Evolutionary conservation across 345 rosid species (phyloP), one percentile per base, ranked within the genome.

Genomic region (Populus ilicifolia): DNA sequence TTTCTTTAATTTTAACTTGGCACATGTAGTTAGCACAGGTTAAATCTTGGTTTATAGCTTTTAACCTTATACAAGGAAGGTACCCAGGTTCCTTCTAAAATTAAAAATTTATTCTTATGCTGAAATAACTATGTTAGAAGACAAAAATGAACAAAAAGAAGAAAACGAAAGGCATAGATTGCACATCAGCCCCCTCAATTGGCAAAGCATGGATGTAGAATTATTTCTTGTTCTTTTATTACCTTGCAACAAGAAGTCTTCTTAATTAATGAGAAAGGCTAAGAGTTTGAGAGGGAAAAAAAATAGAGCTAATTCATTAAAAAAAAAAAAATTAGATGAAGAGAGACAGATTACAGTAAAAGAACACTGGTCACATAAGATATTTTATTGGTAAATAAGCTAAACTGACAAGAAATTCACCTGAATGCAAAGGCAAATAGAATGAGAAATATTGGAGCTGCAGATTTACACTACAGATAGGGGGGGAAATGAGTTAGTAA

Each of bases 391-490:
- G 52, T 63, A 29, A 29, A 30, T 33, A 79, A 72, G 52, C 23
- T 46, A 46, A 48, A 56, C 50, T 67, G 63, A n/a, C 36, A 59
- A 72, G 76, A 82, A 36, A 68, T 62, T 81, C 81, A 96, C 99
- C 97, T 96, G 95, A 96, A 96, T 72, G 98, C 98, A 90, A 96
- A 96, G 80, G 99, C 97, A 80, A 96, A 96, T 46, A 96, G 77
- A 71, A 96, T 92, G 80, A 96, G 99, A 86, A 94, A 96, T 87
- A 96, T 91, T 50, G 99, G 99, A 65, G 97, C 82, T 61, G 98
- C 99, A 74, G 99, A 96, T 91, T 96, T 96, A 88, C 99, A 96
- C 98, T 96, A 92, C 90, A 88, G 72, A 68, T 8, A 75, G 30
- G 70, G 50, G 44, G 65, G 33, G 72, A 16, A 73, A 29, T 48